These are phyloP conservation scores for Murraya koenigii DNA, from an alignment of 345 rosid species.

Conservation along the genomic window DNA sequence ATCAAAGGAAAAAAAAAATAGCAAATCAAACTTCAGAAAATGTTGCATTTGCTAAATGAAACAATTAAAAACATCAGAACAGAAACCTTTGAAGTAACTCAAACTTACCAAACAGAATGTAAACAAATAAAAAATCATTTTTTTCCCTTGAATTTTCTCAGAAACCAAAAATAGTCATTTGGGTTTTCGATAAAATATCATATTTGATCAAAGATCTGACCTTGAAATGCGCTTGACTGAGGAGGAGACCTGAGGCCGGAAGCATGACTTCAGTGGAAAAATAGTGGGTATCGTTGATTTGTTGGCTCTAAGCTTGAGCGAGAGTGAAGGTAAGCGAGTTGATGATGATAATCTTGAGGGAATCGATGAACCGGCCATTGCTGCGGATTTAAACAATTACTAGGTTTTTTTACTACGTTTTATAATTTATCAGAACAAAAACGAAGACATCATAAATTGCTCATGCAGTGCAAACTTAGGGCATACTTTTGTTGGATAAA, in stretches of 20 bases:
- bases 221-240: conserved; percentile 29
- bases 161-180: background rate
- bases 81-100: background rate
- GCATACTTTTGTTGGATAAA: no score
- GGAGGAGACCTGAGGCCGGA: conserved; percentile 20
- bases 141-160: background rate
- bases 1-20: background rate
- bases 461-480: background rate
- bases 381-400: background rate
- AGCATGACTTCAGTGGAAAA: conserved; percentile 24
- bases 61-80: background rate
- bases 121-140: background rate
- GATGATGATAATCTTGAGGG: conserved; percentile 30
- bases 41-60: background rate
- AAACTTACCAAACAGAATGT: background rate
- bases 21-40: background rate
- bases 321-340: conserved; percentile 15
- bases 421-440: no score
- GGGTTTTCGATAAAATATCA: background rate
- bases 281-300: conserved; percentile 18
- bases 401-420: conserved; percentile 14
- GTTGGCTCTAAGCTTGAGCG: conserved; percentile 20
- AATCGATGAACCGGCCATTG: conserved; percentile 22
- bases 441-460: background rate
- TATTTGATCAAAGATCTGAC: conserved; percentile 14